Conservation (phyloP, 352 stramenopile species). For the Globisporangium parvum region DNA sequence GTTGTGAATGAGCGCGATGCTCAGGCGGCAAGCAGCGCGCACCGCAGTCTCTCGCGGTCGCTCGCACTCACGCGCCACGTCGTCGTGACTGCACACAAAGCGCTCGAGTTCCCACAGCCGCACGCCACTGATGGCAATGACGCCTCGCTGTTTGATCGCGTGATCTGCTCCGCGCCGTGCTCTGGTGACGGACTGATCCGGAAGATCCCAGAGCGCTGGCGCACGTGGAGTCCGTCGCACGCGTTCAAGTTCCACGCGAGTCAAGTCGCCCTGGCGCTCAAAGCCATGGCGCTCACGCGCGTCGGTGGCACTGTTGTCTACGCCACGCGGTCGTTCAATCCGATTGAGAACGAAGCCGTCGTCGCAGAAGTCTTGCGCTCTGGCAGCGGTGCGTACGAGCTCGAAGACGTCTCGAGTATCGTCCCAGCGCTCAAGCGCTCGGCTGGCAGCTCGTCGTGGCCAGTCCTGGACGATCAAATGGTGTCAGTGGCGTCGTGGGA, state of each 20-base stretch:
- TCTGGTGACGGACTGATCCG: conserved; percentile 75
- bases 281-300: conserved; percentile 42
- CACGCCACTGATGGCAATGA: conserved; percentile 11
- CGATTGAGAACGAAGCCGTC: conserved; percentile 81
- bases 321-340: conserved; percentile 75
- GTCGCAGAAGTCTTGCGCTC: conserved; percentile 64
- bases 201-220: conserved; percentile 77
- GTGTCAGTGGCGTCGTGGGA: conserved; percentile 44
- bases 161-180: conserved; percentile 73
- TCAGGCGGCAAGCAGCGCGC: conserved; percentile 36
- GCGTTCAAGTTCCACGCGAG: conserved; percentile 47
- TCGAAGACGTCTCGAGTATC: conserved; percentile 41
- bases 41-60: conserved; percentile 49
- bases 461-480: conserved; percentile 48
- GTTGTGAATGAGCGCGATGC: conserved; percentile 74
- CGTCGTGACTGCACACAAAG: conserved; percentile 68
- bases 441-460: conserved; percentile 40
- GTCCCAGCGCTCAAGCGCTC: conserved; percentile 34
- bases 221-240: conserved; percentile 55
- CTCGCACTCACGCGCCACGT: conserved; percentile 40
- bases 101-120: conserved; percentile 58
- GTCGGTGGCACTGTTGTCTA: conserved; percentile 60
- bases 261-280: conserved; percentile 79
- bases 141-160: conserved; percentile 54
- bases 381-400: conserved; percentile 47